Evolutionary conservation across 164 flowering plant species (phyloP).

Genomic region (Stephania yunnanensis): DNA sequence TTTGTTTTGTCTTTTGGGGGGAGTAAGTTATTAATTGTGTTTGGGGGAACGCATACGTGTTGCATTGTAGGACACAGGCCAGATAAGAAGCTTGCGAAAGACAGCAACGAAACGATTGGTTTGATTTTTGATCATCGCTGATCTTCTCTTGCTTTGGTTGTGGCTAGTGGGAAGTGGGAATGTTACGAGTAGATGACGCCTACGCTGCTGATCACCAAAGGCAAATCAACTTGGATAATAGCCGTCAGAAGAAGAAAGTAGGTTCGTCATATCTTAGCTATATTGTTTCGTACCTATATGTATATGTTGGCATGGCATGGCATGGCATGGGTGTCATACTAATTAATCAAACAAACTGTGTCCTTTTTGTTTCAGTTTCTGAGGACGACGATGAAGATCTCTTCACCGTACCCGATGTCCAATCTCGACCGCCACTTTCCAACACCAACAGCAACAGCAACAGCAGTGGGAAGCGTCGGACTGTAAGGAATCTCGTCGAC

Average conservation of each 20-base stretch:
- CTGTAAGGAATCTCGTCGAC: conserved; percentile 54
- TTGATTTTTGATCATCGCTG: no score
- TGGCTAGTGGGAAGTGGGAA: no score
- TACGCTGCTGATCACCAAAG: conserved; percentile 6
- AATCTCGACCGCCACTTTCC: conserved; percentile 21
- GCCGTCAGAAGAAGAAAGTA: conserved; percentile 16
- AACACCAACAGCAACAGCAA: conserved; percentile 14
- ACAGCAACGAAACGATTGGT: no score
- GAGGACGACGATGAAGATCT: conserved; percentile 60
- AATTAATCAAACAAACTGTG: neutral
- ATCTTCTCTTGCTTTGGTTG: no score
- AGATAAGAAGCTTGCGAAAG: no score
- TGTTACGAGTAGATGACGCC: neutral
- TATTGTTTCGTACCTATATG: no score
- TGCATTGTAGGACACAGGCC: no score
- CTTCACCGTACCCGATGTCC: conserved; percentile 60
- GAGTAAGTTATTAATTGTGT: no score
- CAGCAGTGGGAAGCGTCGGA: conserved; percentile 33
- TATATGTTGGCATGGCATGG: no score
- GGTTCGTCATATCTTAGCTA: conserved; percentile 16
- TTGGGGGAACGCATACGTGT: no score
- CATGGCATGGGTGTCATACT: no score
- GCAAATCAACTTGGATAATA: neutral
- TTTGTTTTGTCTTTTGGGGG: no score
- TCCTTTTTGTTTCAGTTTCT: conserved; percentile 6